These are phyloP conservation scores for Cladobotryum protrusum DNA, from an alignment of 2,329 filamentous ascomycete species.

Conservation along the genomic window DNA sequence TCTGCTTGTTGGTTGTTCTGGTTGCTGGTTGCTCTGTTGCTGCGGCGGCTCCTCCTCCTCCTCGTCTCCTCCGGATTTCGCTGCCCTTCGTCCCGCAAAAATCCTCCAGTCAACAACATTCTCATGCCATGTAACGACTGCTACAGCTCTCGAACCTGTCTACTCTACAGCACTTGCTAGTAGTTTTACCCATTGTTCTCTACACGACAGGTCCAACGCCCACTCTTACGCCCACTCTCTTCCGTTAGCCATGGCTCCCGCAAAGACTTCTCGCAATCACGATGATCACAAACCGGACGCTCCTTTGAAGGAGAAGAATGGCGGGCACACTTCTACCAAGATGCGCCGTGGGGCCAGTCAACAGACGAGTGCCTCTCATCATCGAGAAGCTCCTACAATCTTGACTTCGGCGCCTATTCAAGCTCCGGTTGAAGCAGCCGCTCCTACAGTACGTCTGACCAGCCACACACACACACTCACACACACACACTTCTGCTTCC, in stretches of 20 bases:
- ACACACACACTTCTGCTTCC: background rate
- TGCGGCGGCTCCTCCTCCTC: background rate
- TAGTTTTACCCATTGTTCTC: background rate
- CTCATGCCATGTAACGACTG: background rate
- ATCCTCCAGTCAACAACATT: background rate
- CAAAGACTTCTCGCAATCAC: slow-evolving; percentile 40
- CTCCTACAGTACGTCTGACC: slow-evolving; percentile 28
- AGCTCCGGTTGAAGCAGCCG: slow-evolving; percentile 23
- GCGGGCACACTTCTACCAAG: slow-evolving; percentile 43
- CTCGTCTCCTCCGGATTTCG: background rate
- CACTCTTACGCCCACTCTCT: background rate
- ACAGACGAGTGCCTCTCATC: slow-evolving; percentile 40
- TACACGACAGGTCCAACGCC: background rate
- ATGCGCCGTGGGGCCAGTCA: slow-evolving; percentile 50
- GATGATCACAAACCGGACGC: slow-evolving; percentile 42
- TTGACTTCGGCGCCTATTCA: slow-evolving; percentile 27
- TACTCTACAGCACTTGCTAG: background rate
- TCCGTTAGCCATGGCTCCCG: slow-evolving; percentile 34
- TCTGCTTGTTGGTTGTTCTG: too few relatives aligned
- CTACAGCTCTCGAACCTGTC: background rate
- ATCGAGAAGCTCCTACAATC: slow-evolving; percentile 38
- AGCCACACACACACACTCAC: too few relatives aligned
- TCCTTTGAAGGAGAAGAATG: slow-evolving; percentile 40
- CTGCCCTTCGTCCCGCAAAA: background rate
- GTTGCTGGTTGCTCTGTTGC: background rate